Base-by-base conservation (phyloP, 2,329 filamentous ascomycete species). In the Ampelomyces quisqualis region DNA sequence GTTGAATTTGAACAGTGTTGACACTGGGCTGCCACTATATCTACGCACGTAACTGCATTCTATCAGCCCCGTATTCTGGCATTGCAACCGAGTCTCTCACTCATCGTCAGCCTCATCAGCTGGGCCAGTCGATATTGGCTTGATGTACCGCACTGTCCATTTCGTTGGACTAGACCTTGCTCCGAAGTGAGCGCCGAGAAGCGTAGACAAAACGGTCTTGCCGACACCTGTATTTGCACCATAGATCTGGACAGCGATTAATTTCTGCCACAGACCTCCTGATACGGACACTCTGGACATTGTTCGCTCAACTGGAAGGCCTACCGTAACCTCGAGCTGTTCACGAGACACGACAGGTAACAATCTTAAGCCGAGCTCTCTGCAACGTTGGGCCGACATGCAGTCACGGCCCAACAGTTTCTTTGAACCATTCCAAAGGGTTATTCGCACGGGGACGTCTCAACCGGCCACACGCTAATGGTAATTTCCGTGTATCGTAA, bases 151-250 rank as follows among this genome's bases (percentile, higher is more conserved):
- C 1, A 82, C 76, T 14, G 70, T 68, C 31, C 54, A 65, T 51
- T 43, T 55, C 5, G 43, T 45, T n/a, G 34, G 43, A 5, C 43
- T 49, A 5, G 14, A 14, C 17, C 47, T 43, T 14, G 32, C 47
- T 7, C 37, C 17, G 32, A 64, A 76, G 7, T 84, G 78, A 47
- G 79, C 82, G 64, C 81, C 85, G 3, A 94, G 73, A 9, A 89
- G 68, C 0, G 86, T 89, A 2, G 85, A 84, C 43, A 90, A 78
- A 21, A 94, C 80, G 0, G 88, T 94, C 73, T 94, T 94, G 50
- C 88, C 88, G 18, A 93, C 86, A 51, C 87, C 81, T 0, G 88
- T 93, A 57, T 91, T 93, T 32, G 88, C 86, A 19, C 88, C 88
- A 58, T 86, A 94, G 24, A 94, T 73, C 67, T 93, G 88, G 54